phyloP scores from a whole-genome alignment of 2,329 filamentous ascomycete species.

The Diaporthe longicolla region DNA sequence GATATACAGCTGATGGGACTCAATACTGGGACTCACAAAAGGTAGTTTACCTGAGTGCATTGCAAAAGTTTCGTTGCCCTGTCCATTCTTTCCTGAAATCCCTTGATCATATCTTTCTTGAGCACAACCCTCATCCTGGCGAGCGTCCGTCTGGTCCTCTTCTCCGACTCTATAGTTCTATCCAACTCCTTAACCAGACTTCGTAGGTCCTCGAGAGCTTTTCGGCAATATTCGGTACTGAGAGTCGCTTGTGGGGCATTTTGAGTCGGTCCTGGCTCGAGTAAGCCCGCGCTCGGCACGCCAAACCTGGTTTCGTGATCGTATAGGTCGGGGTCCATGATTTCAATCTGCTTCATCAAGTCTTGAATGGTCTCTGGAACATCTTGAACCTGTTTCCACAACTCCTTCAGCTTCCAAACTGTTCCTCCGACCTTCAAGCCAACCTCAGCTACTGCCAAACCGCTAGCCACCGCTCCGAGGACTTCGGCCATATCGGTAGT shows the following conservation, averaged over 20 bases:
- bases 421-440: constrained; percentile 44
- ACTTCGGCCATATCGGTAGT: constrained; percentile 46
- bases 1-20: no score
- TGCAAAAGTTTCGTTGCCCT: constrained; percentile 7
- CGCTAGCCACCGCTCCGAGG: constrained; percentile 46
- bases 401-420: constrained; percentile 46
- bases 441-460: constrained; percentile 47
- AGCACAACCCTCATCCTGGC: constrained; percentile 18
- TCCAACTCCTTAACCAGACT: constrained; percentile 44
- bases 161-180: neutral
- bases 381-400: constrained; percentile 48
- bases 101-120: constrained; percentile 18
- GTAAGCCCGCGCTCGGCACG: constrained; percentile 34
- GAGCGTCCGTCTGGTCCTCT: neutral
- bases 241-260: constrained; percentile 39
- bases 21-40: neutral
- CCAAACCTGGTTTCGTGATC: constrained; percentile 43
- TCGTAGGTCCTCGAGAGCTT: constrained; percentile 44
- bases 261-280: constrained; percentile 28
- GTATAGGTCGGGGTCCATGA: constrained; percentile 46
- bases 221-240: constrained; percentile 45
- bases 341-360: constrained; percentile 48
- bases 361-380: constrained; percentile 47
- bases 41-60: neutral
- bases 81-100: constrained; percentile 16